Base-by-base conservation (phyloP, 2,329 filamentous ascomycete species). In the Claviceps fusiformis region DNA sequence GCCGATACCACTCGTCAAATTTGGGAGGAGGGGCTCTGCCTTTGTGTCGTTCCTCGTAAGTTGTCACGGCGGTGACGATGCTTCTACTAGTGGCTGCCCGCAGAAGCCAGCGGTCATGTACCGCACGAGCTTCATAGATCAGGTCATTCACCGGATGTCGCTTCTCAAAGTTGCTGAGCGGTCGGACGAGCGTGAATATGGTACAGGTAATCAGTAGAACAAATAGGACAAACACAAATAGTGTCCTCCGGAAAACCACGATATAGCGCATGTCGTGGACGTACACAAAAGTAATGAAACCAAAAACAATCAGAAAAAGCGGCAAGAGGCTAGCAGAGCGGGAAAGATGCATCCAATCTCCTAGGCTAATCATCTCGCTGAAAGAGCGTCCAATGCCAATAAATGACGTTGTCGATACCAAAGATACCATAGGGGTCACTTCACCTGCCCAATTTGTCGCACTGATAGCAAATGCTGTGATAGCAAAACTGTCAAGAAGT, bases 1-100 rank as follows among this genome's bases (percentile, higher is more conserved):
- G 89, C 24, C 85, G 77, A 65, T 85, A 95, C 90, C 90, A 95
- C 60, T 83, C 82, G 62, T 90, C 86, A 62, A 95, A 95, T 56
- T 86, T 80, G 1, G 85, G 87, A 11, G 90, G 90, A 17, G 90
- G 89, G 33, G 81, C 73, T 57, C 89, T 80, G 15, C 82, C 81
- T 62, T 86, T 62, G 56, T 81, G 73, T 5, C 75, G 71, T 50
- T 78, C 72, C 50, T 71, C 70, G 61, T 82, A 82, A 54, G 77
- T 71, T 5, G 66, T 63, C 4, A 75, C 71, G 0, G 78, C 79
- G 9, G 75, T 66, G 0, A 67, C 67, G 3, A 80, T 64, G 13
- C 70, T 77, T 11, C 69, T 69, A 61, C 78, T 81, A 15, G 71
- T 69, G 2, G 68, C 69, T 1, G 73, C 78, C 50, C 73, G 66